Conservation (phyloP, 352 stramenopile genomes). For the Phytopythium sindhum region DNA sequence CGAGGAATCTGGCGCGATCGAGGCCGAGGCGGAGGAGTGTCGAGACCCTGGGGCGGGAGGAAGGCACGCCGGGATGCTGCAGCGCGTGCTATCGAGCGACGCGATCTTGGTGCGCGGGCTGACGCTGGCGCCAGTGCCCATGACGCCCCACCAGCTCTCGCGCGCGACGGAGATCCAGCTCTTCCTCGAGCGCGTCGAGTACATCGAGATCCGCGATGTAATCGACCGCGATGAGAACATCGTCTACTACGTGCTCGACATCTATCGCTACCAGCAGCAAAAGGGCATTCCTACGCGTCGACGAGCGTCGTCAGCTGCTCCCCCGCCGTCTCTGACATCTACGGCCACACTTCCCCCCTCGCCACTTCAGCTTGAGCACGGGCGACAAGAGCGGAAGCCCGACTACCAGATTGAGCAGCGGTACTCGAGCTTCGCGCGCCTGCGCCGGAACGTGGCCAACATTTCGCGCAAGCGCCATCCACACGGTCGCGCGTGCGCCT, state of each 20-base stretch:
- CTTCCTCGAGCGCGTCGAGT: slow-evolving; percentile 59
- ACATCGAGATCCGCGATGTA: slow-evolving; percentile 48
- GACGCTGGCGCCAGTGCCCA: slow-evolving; percentile 35
- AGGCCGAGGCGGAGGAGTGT: neutral
- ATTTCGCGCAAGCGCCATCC: slow-evolving; percentile 47
- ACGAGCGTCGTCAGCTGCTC: slow-evolving; percentile 12
- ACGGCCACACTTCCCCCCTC: neutral
- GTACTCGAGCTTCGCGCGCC: slow-evolving; percentile 56
- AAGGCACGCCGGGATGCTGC: slow-evolving; percentile 5
- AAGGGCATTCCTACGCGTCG: slow-evolving; percentile 39
- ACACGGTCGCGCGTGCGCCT: slow-evolving; percentile 38
- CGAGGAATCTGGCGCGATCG: neutral
- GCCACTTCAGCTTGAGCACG: neutral
- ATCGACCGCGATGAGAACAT: slow-evolving; percentile 41
- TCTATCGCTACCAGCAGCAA: slow-evolving; percentile 56
- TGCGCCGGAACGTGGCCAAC: slow-evolving; percentile 43
- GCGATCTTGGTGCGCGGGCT: slow-evolving; percentile 29
- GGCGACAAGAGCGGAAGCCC: slow-evolving; percentile 11
- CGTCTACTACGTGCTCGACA: slow-evolving; percentile 57
- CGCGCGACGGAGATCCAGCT: slow-evolving; percentile 49
- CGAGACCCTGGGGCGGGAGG: neutral
- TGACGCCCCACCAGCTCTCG: slow-evolving; percentile 51
- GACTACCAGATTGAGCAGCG: slow-evolving; percentile 66
- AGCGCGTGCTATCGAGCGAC: slow-evolving; percentile 20
- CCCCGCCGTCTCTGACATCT: neutral